Evolutionary conservation across 805 yeast species (phyloP).

Genomic region (Komagataella ulmi): DNA sequence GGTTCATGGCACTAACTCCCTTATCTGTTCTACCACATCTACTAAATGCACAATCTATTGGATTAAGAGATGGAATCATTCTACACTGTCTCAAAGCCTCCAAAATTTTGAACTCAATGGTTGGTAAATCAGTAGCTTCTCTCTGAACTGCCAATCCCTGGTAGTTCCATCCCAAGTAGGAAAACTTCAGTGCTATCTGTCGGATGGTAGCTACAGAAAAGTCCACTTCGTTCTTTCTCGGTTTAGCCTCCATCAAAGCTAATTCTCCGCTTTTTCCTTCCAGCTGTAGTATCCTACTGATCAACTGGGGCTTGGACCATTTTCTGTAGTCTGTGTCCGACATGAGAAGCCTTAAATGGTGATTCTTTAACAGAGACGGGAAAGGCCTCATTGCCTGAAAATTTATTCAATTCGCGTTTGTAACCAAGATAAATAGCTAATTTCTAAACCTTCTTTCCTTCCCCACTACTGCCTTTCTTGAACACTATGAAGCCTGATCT

Average conservation of each 20-base stretch:
- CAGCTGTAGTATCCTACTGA: conserved; percentile 39
- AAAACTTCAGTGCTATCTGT: conserved; percentile 67
- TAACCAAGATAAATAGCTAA: background rate
- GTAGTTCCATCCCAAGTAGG: conserved; percentile 91
- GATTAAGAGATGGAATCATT: conserved; percentile 46
- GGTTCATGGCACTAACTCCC: conserved; percentile 97
- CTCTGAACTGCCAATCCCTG: conserved; percentile 80
- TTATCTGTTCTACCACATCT: conserved; percentile 92
- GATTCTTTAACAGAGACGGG: background rate
- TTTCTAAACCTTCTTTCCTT: background rate
- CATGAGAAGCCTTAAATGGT: background rate
- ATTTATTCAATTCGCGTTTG: background rate
- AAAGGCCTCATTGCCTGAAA: background rate
- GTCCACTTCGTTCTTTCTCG: conserved; percentile 34
- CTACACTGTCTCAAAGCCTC: conserved; percentile 58
- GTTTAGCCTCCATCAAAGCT: conserved; percentile 1
- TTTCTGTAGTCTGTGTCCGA: conserved; percentile 21
- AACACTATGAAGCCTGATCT: background rate
- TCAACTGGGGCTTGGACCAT: conserved; percentile 58
- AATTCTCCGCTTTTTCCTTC: conserved; percentile 22
- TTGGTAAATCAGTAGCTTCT: conserved; percentile 66
- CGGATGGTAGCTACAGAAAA: conserved; percentile 51
- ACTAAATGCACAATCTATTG: conserved; percentile 58
- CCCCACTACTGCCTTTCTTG: background rate
- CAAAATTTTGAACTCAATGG: conserved; percentile 70